A percentile compares a stretch with the other conserved stretches of the same genome.
These are phyloP conservation scores for Emmonsia crescens DNA, from an alignment of 2,329 filamentous ascomycete species.

Conservation along the genomic window DNA sequence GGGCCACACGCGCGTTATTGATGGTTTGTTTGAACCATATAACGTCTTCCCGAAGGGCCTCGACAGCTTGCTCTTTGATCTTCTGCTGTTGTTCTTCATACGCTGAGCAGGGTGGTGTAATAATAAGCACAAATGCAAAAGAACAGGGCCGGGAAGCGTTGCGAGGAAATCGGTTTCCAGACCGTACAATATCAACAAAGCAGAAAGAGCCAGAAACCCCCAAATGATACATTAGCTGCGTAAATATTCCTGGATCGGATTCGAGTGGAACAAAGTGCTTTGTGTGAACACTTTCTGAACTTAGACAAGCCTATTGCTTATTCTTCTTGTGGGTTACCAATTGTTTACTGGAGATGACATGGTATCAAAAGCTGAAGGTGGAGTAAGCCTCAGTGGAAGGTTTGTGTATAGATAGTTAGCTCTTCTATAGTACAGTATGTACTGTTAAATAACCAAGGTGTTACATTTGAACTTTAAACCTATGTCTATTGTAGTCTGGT, in stretches of 20 bases:
- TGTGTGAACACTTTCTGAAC: too few species aligned
- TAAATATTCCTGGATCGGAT: constrained; percentile 14
- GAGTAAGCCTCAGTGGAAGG: too few species aligned
- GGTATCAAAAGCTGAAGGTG: too few species aligned
- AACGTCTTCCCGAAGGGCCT: background rate
- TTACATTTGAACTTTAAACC: too few species aligned
- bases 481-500: too few species aligned
- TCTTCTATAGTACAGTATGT: too few species aligned
- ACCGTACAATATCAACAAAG: constrained; percentile 12
- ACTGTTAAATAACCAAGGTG: too few species aligned
- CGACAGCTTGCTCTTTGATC: background rate
- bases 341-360: too few species aligned
- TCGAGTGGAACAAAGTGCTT: constrained; percentile 13
- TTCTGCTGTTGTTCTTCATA: constrained; percentile 7
- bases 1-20: constrained; percentile 12
- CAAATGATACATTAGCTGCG: constrained; percentile 12
- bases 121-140: constrained; percentile 10
- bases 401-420: too few species aligned
- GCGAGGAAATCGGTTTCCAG: constrained; percentile 10
- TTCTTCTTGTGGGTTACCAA: too few species aligned
- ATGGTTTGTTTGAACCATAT: constrained; percentile 11
- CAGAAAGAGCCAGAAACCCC: constrained; percentile 8
- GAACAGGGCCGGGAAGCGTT: too few species aligned
- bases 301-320: too few species aligned
- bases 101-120: constrained; percentile 9